Base-by-base conservation (phyloP, 2,329 filamentous ascomycete genomes). In the Cytospora leucostoma region DNA sequence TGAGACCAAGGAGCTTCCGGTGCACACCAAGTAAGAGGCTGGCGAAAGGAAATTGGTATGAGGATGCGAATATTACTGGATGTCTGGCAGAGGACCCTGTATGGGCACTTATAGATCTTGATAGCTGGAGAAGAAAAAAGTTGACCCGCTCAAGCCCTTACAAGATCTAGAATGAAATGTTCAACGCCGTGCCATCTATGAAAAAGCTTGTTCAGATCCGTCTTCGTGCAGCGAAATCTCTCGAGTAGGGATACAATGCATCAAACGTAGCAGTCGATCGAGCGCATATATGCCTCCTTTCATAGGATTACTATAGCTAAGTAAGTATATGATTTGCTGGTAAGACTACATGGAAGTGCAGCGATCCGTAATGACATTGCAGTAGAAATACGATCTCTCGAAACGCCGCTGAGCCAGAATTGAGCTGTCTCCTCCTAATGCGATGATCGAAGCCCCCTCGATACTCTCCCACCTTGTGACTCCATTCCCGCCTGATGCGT, bases 1-100 rank as follows among this genome's bases (percentile, higher is more conserved):
- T 62, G 70, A 70, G 62, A 34, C 55, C 10, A 65, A 65, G 61
- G 64, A 63, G 53, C 54, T 65, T 49, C 61, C 64, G 37, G 68
- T 67, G 63, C 64, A 68, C 62, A 52, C 59, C 19, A 62, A 67
- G 54, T 47, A 4, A 21, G 4, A 19, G 38, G 1, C 13, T 40
- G 13, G 38, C 38, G 3, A 17, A 17, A 13, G 13, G 17, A 37
- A 37, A 2, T 8, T 13, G 8, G 6, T 10, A 6, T 37, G 35
- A 37, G 35, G 35, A 37, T 37, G 35, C 8, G 35, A 13, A 6
- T 37, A 13, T 13, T 13, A 44, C 6, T 5, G 38, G n/a, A n/a
- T 6, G 17, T n/a, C 15, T 8, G 38, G 6, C 17, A 10, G 19
- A 47, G 12, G 17, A 44, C 35, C 35, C 12, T 27, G 27, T 27